These are phyloP conservation scores for Pythium guiyangense DNA, from an alignment of 352 stramenopile genomes.

Conservation along the genomic window DNA sequence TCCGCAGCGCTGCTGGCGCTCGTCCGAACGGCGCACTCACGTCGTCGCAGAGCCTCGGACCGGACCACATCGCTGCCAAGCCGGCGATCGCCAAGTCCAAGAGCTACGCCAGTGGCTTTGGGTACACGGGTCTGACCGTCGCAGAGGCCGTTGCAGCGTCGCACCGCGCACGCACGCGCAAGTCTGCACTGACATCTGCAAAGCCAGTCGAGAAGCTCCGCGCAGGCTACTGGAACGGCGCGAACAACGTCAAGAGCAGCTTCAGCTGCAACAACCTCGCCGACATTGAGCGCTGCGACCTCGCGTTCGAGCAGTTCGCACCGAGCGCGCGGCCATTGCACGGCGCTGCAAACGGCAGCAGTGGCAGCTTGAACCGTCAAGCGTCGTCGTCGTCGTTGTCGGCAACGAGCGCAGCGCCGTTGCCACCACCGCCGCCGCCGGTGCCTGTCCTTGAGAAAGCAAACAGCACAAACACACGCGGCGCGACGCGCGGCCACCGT, in stretches of 20 bases:
- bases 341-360: neutral
- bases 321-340: neutral
- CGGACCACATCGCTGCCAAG: conserved; percentile 3
- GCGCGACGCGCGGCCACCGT: conserved; percentile 18
- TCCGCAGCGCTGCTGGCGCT: neutral
- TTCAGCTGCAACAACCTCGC: conserved; percentile 80
- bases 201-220: conserved; percentile 42
- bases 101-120: conserved; percentile 54
- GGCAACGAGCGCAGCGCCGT: neutral
- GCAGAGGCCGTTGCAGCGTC: conserved; percentile 60
- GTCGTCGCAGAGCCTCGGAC: conserved; percentile 1
- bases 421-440: conserved; percentile 4
- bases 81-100: conserved; percentile 48
- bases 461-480: conserved; percentile 42
- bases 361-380: no score
- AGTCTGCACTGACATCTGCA: conserved; percentile 18
- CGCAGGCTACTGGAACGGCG: conserved; percentile 65
- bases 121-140: conserved; percentile 48
- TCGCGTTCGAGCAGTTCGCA: conserved; percentile 29
- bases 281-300: conserved; percentile 51
- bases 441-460: conserved; percentile 16
- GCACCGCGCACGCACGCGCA: conserved; percentile 49
- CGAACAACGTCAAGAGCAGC: conserved; percentile 72
- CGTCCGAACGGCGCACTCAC: conserved; percentile 7
- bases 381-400: neutral